A percentile compares a stretch with the other conserved stretches of the same genome.
Conservation (phyloP, 305 asterid species). For the Stenogyne calaminthoides region DNA sequence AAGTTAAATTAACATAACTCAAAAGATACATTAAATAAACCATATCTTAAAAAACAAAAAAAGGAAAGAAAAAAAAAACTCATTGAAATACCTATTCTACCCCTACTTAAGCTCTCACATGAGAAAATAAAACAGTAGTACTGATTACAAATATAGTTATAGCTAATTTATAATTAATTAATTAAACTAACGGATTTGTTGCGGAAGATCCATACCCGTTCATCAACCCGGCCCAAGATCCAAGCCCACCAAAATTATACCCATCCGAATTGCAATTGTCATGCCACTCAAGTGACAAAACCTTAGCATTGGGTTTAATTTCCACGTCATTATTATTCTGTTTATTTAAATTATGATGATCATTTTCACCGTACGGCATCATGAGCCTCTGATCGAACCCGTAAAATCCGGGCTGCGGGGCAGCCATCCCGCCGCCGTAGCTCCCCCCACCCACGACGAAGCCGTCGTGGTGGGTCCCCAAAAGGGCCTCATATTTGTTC, state of each 20-base stretch:
- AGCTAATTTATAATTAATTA: constrained; percentile 20
- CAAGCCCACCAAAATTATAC: constrained; percentile 59
- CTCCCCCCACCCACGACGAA: constrained; percentile 23
- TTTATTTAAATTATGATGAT: constrained; percentile 24
- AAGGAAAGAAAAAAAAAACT: not conserved
- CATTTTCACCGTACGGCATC: constrained; percentile 49
- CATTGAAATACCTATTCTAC: constrained; percentile 27
- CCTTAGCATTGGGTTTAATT: constrained; percentile 65
- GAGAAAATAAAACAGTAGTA: not conserved
- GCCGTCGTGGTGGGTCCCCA: constrained; percentile 27
- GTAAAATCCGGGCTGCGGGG: constrained; percentile 20
- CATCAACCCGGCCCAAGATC: constrained; percentile 87
- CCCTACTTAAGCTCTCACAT: constrained; percentile 27
- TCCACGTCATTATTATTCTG: constrained; percentile 38
- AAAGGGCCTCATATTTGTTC: constrained; percentile 48
- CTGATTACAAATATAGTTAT: constrained; percentile 21
- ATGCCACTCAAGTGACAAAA: constrained; percentile 76
- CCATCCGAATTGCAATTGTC: constrained; percentile 53
- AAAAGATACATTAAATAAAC: constrained; percentile 15
- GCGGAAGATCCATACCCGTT: constrained; percentile 79
- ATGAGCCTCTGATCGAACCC: constrained; percentile 55
- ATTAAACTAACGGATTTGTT: constrained; percentile 70
- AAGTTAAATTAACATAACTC: constrained; percentile 24
- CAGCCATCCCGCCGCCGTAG: constrained; percentile 12
- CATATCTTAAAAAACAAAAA: not conserved